These are phyloP conservation scores for Xylariomycetidae sp. DNA, from an alignment of 2,329 filamentous ascomycete species.

Conservation along the genomic window DNA sequence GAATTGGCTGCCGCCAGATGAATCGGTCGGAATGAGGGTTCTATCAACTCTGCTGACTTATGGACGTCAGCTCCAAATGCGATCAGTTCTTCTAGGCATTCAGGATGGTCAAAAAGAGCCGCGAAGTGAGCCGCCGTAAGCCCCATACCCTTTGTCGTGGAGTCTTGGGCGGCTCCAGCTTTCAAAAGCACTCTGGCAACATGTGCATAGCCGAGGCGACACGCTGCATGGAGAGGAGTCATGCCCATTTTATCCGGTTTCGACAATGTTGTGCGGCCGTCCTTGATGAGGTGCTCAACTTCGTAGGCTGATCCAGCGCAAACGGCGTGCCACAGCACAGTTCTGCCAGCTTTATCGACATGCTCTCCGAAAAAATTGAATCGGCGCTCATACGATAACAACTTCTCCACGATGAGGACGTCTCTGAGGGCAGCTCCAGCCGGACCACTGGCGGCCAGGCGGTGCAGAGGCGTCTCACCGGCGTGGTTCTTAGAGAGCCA, in stretches of 20 bases:
- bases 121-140: conserved; percentile 6
- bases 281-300: conserved; percentile 3
- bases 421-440: not conserved
- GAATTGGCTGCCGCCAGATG: conserved; percentile 4
- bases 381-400: not conserved
- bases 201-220: conserved; percentile 4
- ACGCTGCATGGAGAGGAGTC: conserved; percentile 6
- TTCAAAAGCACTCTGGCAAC: conserved; percentile 1
- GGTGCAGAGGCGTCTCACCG: conserved; percentile 6
- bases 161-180: conserved; percentile 4
- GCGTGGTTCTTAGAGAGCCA: conserved; percentile 1
- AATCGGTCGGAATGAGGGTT: conserved; percentile 5
- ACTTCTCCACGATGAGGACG: not conserved
- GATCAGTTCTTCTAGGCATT: conserved; percentile 3
- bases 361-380: not conserved
- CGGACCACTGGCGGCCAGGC: conserved; percentile 3
- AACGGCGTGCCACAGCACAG: conserved; percentile 5
- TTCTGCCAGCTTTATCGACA: conserved; percentile 2
- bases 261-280: not conserved
- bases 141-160: conserved; percentile 1
- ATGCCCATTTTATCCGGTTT: conserved; percentile 1
- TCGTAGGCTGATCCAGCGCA: conserved; percentile 1
- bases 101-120: not conserved
- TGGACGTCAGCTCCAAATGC: conserved; percentile 2
- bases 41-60: conserved; percentile 1